Percentiles rank a stretch among this genome's conserved stretches.
phyloP scores from a whole-genome alignment of 148 eudicot species.

The Vaccinium corymbosum region DNA sequence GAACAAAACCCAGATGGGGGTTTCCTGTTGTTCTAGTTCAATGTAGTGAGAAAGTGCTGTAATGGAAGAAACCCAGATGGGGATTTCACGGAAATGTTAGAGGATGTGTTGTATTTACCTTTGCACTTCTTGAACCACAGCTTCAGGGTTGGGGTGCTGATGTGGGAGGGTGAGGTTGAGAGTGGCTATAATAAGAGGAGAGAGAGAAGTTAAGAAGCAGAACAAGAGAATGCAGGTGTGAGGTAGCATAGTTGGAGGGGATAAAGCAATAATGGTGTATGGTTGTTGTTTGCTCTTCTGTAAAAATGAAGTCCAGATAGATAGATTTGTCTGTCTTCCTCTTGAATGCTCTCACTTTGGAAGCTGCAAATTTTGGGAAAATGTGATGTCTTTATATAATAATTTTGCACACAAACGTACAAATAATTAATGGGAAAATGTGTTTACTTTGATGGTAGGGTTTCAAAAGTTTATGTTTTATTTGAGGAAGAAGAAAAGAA shows the following conservation, averaged over 20 bases:
- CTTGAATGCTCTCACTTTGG: neutral
- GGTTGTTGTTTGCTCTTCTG: neutral
- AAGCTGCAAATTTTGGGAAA: conserved; percentile 9
- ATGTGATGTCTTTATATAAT: neutral
- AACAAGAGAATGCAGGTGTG: conserved; percentile 30
- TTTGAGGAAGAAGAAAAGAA: conserved; percentile 18
- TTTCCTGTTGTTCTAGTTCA: neutral
- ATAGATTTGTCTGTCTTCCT: neutral
- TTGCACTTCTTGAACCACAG: conserved; percentile 61
- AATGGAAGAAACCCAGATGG: conserved; percentile 11
- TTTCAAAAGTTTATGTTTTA: conserved; percentile 22
- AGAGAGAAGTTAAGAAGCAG: conserved; percentile 20
- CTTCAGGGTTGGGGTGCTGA: conserved; percentile 77
- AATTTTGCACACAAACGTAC: neutral
- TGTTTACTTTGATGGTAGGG: conserved; percentile 13
- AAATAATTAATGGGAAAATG: neutral
- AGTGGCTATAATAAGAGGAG: conserved; percentile 23
- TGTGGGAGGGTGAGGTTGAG: conserved; percentile 57
- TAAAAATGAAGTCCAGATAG: neutral
- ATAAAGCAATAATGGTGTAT: conserved; percentile 2
- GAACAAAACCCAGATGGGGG: conserved; percentile 2
- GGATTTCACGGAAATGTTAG: neutral
- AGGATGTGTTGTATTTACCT: conserved; percentile 35
- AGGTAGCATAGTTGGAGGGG: conserved; percentile 24
- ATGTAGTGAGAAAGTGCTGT: conserved; percentile 7